Conservation (phyloP, 169 alveolate species). For the Babesia sp. region DNA sequence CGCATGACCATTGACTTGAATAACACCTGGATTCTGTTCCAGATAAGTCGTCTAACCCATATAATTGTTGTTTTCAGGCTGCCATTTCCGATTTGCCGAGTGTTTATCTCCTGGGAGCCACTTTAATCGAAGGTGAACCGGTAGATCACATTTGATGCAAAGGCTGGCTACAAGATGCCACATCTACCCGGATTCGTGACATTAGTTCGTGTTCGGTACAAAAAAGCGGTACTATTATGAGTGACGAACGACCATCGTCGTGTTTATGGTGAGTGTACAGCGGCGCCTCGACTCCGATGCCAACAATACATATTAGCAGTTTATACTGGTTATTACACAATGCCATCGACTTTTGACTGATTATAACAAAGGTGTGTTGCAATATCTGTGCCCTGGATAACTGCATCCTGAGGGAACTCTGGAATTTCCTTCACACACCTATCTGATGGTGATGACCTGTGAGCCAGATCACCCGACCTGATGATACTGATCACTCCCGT, state of each 20-base stretch:
- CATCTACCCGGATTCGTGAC: background rate
- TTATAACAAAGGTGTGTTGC: background rate
- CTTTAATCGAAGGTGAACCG: too few species aligned
- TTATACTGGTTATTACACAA: background rate
- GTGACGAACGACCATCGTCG: background rate
- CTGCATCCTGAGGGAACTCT: background rate
- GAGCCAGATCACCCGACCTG: slow-evolving; percentile 13
- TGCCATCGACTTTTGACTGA: background rate
- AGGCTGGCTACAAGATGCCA: background rate
- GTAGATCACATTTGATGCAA: too few species aligned
- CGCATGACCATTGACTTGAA: background rate
- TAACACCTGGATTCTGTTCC: background rate
- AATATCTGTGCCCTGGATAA: background rate
- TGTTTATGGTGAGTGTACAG: slow-evolving; percentile 9
- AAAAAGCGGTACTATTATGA: background rate
- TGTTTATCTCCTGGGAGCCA: too few species aligned
- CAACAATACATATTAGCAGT: background rate
- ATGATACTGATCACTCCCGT: background rate
- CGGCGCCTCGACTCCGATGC: background rate
- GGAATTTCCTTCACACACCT: slow-evolving; percentile 6
- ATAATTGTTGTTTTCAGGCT: background rate
- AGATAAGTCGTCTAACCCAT: background rate
- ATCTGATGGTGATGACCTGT: background rate
- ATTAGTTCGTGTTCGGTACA: background rate
- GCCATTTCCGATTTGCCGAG: too few species aligned